A percentile compares a stretch with the other conserved stretches of the same genome.
These are phyloP conservation scores for Naganishia onofrii DNA, from an alignment of 768 basidiomycete genomes.

Conservation along the genomic window DNA sequence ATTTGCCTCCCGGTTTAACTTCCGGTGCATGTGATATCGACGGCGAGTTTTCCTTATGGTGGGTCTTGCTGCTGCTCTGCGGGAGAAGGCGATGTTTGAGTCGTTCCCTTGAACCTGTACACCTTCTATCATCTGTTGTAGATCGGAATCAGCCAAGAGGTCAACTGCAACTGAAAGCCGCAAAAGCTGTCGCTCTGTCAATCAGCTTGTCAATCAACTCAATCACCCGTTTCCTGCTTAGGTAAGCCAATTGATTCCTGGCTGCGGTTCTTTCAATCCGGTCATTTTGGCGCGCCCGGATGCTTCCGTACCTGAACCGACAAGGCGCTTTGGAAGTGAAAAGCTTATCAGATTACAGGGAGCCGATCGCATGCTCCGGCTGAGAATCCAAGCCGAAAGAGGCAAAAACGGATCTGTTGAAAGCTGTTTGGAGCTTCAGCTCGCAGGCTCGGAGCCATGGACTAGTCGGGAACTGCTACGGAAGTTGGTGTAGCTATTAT, in stretches of 20 bases:
- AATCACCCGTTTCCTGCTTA: neutral
- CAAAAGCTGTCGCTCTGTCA: too few relatives aligned
- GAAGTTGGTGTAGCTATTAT: too few relatives aligned
- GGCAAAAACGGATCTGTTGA: neutral
- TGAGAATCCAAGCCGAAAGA: neutral
- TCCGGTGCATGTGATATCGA: neutral
- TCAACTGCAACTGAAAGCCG: too few relatives aligned
- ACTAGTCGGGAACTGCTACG: too few relatives aligned
- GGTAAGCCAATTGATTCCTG: neutral
- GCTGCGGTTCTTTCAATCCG: neutral
- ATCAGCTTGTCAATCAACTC: too few relatives aligned
- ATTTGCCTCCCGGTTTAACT: neutral
- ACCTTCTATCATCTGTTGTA: neutral
- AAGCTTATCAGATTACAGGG: slow-evolving; percentile 2
- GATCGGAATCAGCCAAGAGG: neutral
- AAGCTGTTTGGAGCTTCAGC: too few relatives aligned
- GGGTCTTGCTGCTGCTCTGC: neutral
- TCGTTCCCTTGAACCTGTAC: neutral
- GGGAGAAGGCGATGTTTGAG: neutral
- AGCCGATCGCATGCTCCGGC: neutral
- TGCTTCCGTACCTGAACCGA: neutral
- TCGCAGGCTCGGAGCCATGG: too few relatives aligned
- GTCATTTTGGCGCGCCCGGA: too few relatives aligned
- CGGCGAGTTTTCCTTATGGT: neutral
- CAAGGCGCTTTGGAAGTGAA: neutral